These are phyloP conservation scores for Botrytis tulipae DNA, from an alignment of 2,329 filamentous ascomycete species.

Conservation along the genomic window DNA sequence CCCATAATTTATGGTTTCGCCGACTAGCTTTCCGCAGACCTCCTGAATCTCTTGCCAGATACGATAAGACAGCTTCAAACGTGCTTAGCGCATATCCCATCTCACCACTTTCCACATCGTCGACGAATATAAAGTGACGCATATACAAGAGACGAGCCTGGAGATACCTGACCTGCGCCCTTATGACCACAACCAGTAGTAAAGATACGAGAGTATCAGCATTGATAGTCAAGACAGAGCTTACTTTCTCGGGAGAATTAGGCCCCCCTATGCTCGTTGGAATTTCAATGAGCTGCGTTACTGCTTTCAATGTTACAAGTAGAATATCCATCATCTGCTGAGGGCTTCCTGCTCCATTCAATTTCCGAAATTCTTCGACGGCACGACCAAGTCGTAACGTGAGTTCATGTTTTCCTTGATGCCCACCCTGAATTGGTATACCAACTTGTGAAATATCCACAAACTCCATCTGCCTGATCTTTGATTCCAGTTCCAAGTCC, in stretches of 20 bases:
- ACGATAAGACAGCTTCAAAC: conserved; percentile 88
- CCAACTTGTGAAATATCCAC: conserved; percentile 95
- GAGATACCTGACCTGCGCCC: conserved; percentile 81
- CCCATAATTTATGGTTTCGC: conserved; percentile 84
- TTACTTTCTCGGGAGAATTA: conserved; percentile 41
- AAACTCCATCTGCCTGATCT: conserved; percentile 88
- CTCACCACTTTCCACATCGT: conserved; percentile 95
- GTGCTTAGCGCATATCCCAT: conserved; percentile 95
- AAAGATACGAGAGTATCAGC: conserved; percentile 92
- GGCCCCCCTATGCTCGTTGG: conserved; percentile 39
- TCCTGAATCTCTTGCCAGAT: conserved; percentile 78
- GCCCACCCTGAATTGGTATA: conserved; percentile 77
- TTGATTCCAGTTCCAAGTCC: conserved; percentile 82
- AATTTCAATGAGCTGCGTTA: conserved; percentile 65
- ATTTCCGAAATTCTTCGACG: conserved; percentile 85
- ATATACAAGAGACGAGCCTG: conserved; percentile 92
- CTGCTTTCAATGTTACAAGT: conserved; percentile 63
- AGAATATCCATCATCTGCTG: conserved; percentile 42
- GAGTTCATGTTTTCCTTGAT: conserved; percentile 76
- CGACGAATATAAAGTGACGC: conserved; percentile 95
- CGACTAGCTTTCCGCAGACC: conserved; percentile 80
- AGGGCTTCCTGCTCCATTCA: conserved; percentile 61
- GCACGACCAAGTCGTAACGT: conserved; percentile 72
- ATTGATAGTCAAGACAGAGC: conserved; percentile 60
- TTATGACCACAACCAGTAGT: conserved; percentile 86